Percentiles rank a stretch among this genome's conserved stretches.
Conservation (phyloP, 2,329 filamentous ascomycete species). For the Xenosphaeropsis pyriputrescens region DNA sequence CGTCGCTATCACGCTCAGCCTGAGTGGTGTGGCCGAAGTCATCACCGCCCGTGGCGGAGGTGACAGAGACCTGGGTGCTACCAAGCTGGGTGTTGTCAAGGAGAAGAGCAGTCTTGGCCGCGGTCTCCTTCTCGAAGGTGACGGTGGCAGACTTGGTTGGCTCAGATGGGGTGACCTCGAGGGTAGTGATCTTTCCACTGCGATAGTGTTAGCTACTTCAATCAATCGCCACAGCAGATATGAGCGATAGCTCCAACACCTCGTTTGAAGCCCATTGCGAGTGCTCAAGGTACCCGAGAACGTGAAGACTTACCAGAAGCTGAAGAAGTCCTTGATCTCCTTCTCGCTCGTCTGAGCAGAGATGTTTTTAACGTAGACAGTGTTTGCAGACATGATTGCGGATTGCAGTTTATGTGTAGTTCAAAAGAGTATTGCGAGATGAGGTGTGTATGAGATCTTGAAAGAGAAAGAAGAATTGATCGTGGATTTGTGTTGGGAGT, state of each 20-base stretch:
- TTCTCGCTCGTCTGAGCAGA: constrained; percentile 68
- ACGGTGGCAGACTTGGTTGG: constrained; percentile 76
- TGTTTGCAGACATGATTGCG: constrained; percentile 41
- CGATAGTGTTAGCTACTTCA: not conserved
- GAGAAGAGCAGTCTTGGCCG: constrained; percentile 90
- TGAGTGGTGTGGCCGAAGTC: constrained; percentile 41
- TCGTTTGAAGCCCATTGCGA: too few relatives aligned
- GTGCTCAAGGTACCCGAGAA: not conserved
- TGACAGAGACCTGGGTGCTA: constrained; percentile 65
- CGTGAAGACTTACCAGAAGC: constrained; percentile 59
- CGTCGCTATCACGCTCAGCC: constrained; percentile 41
- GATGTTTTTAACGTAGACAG: constrained; percentile 85
- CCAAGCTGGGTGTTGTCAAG: constrained; percentile 95
- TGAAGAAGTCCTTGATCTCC: constrained; percentile 94
- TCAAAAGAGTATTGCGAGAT: not conserved
- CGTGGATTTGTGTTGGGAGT: too few relatives aligned
- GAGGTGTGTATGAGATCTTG: not conserved
- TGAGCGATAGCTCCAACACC: too few relatives aligned
- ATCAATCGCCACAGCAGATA: not conserved
- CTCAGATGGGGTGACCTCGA: constrained; percentile 57
- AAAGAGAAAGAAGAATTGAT: not conserved
- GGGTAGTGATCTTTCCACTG: constrained; percentile 73
- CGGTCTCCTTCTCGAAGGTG: constrained; percentile 91
- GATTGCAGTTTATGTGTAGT: not conserved
- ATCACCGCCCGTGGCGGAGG: constrained; percentile 47